These are phyloP conservation scores for Tuber magnatum DNA, from an alignment of 495 filamentous ascomycete genomes.

Conservation along the genomic window DNA sequence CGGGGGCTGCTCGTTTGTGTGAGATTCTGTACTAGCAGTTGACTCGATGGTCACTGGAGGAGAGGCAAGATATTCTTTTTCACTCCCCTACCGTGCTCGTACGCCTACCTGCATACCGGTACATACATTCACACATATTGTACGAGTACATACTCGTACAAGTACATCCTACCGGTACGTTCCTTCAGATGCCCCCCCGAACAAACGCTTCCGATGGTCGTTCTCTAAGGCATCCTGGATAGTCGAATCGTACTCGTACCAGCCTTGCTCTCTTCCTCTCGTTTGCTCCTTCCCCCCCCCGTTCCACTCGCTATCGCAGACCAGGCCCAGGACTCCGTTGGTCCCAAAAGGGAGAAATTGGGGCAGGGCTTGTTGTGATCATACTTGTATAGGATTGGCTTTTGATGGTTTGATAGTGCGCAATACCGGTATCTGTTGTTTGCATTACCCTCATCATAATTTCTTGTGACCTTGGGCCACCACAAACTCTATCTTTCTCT, in stretches of 20 bases:
- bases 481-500: neutral
- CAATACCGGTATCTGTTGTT: neutral
- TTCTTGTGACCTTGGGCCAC: neutral
- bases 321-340: neutral
- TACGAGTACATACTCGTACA: neutral
- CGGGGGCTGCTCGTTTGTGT: neutral
- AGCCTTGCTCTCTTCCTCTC: slow-evolving; percentile 9
- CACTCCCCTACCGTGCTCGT: neutral
- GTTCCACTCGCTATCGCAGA: neutral
- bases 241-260: slow-evolving; percentile 1
- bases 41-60: neutral
- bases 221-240: neutral
- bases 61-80: neutral
- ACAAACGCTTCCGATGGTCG: neutral
- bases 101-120: neutral
- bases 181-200: neutral
- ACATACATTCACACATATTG: neutral
- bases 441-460: neutral
- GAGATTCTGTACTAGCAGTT: neutral
- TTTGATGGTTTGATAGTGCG: neutral
- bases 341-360: neutral
- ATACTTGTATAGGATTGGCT: neutral
- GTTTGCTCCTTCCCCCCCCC: slow-evolving; percentile 16
- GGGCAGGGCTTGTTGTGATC: neutral
- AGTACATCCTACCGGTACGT: neutral